Conservation (phyloP, 1,284 basidiomycete species). For the Cronartium ribicola region DNA sequence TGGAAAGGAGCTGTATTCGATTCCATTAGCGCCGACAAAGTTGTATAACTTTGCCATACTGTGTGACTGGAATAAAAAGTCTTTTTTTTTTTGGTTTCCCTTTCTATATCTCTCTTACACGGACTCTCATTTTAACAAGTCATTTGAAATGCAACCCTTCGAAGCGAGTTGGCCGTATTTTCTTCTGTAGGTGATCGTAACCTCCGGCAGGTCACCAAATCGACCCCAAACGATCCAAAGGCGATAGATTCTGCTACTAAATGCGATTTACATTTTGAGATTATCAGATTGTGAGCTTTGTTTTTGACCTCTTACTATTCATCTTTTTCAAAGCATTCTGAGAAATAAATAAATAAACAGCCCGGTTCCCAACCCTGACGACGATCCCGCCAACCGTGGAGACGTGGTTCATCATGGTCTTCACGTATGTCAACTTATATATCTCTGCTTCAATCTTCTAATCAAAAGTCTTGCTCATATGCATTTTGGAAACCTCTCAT, state of each 20-base stretch:
- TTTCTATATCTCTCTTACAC: background rate
- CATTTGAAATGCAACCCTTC: background rate
- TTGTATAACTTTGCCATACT: constrained; percentile 23
- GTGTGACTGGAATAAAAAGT: constrained; percentile 24
- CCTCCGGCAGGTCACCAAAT: background rate
- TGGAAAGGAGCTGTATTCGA: background rate
- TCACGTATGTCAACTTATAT: constrained; percentile 12
- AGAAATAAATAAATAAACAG: constrained; percentile 2
- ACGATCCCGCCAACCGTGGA: background rate
- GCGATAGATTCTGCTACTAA: background rate
- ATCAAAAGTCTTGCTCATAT: constrained; percentile 5
- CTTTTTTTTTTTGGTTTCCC: background rate
- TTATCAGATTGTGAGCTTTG: constrained; percentile 9
- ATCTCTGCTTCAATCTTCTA: background rate
- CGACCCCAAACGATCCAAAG: constrained; percentile 13
- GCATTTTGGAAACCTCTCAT: too few relatives aligned
- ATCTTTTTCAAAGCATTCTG: background rate
- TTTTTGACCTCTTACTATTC: background rate
- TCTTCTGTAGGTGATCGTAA: background rate
- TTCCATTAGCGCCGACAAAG: background rate
- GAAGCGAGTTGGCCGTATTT: constrained; percentile 11
- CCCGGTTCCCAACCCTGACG: constrained; percentile 3
- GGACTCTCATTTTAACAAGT: background rate
- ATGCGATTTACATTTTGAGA: constrained; percentile 22
- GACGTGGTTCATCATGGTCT: constrained; percentile 17